Evolutionary conservation across 2,329 filamentous ascomycete genomes (phyloP), one percentile per base, ranked within the genome.

Genomic region (Nannizziopsis barbatae): DNA sequence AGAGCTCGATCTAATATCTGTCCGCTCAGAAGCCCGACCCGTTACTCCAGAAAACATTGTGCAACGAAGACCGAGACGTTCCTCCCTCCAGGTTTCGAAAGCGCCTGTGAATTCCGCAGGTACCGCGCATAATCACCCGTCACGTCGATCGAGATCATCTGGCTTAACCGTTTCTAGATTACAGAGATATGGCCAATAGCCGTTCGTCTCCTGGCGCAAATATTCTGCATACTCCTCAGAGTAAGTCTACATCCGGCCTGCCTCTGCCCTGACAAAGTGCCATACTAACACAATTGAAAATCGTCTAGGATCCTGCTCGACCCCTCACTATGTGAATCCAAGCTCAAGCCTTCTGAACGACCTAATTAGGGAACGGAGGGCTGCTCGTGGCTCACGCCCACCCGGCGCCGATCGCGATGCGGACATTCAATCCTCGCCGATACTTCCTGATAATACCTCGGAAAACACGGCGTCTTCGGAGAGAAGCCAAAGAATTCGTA

Each of bases 341-440:
- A 61, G 62, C 2, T 70, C 67, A 1, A 56, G 58, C 15, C 59
- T 69, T 2, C 54, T 70, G 15, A 65, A 70, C 45, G 64, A 62
- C 48, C 52, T 69, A 22, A 58, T 70, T 32, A 67, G 66, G 47
- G 66, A 69, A 52, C 65, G 67, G 46, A 65, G 67, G 10, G 67
- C 66, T 4, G 59, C 59, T 46, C 64, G 65, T 39, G 57, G 57
- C 18, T 9, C 60, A 59, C 40, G 59, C 56, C 41, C 42, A 53
- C 37, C 57, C 57, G 18, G 52, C 52, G 32, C 56, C 54, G n/a
- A 58, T 50, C 31, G 55, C 53, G 17, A 49, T 36, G 56, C 55
- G 3, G 53, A 55, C 35, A 36, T 51, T 35, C 51, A 39, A 37
- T 50, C 50, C 47, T 53, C 15, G 49, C 51, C 50, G 49, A 56